Percentiles rank a stretch among this genome's conserved stretches.
Evolutionary conservation across 495 filamentous ascomycete genomes (phyloP).

Genomic region (Letharia columbiana): DNA sequence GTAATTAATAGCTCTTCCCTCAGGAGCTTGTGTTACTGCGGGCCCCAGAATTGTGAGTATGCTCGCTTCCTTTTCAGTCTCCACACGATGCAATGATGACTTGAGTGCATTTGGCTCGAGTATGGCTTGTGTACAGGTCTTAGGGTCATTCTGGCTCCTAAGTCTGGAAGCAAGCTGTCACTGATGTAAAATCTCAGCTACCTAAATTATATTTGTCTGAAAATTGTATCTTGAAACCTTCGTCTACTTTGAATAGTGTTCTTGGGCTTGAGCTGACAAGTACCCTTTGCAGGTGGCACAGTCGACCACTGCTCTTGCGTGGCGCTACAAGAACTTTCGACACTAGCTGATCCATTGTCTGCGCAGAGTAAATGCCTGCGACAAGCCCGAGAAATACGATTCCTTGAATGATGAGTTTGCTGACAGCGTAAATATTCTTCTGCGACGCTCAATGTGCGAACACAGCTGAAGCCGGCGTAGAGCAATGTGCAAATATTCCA

Average conservation of each 20-base stretch:
- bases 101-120: constrained; percentile 99
- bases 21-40: neutral
- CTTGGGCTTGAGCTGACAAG: neutral
- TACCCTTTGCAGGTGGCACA: neutral
- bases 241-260: neutral
- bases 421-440: constrained; percentile 47
- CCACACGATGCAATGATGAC: constrained; percentile 66
- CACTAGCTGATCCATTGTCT: constrained; percentile 7
- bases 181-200: constrained; percentile 98
- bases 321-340: neutral
- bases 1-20: constrained; percentile 41
- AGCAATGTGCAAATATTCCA: constrained; percentile 66
- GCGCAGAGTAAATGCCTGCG: constrained; percentile 86
- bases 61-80: constrained; percentile 20
- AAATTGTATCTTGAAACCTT: constrained; percentile 15
- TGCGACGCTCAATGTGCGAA: neutral
- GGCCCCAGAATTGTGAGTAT: constrained; percentile 28
- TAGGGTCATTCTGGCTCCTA: constrained; percentile 45
- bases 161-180: constrained; percentile 47
- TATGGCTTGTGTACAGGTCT: constrained; percentile 47
- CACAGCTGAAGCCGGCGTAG: constrained; percentile 36
- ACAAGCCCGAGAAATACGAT: constrained; percentile 76
- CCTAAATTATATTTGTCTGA: constrained; percentile 88
- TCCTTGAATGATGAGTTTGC: constrained; percentile 67
- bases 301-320: neutral